Conservation (phyloP, 768 basidiomycete species). For the Leccinum imitatum region DNA sequence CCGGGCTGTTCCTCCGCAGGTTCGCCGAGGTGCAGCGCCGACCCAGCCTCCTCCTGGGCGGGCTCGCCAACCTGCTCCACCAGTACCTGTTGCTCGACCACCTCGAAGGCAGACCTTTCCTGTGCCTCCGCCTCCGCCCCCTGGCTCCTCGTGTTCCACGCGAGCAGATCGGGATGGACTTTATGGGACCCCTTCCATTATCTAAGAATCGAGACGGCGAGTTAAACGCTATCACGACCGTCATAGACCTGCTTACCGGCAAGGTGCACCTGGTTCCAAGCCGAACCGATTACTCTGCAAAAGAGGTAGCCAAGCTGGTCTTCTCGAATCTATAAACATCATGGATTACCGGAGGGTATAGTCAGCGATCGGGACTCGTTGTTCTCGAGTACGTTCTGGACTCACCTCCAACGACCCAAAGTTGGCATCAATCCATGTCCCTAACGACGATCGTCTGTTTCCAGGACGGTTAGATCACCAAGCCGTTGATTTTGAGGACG, state of each 20-base stretch:
- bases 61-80: too few species aligned
- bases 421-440: neutral
- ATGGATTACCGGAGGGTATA: conserved; percentile 10
- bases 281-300: conserved; percentile 28
- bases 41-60: too few species aligned
- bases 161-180: conserved; percentile 40
- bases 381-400: conserved; percentile 32
- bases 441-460: too few species aligned
- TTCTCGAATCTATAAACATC: conserved; percentile 37
- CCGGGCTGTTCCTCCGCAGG: too few species aligned
- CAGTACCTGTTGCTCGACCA: too few species aligned
- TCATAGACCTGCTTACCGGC: conserved; percentile 16
- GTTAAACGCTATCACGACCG: conserved; percentile 28
- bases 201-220: conserved; percentile 7
- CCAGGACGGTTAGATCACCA: too few species aligned
- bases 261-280: conserved; percentile 28
- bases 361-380: conserved; percentile 26
- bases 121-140: too few species aligned
- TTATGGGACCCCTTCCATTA: conserved; percentile 36
- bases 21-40: too few species aligned
- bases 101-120: too few species aligned
- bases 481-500: too few species aligned
- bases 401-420: neutral
- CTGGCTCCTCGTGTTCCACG: too few species aligned
- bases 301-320: conserved; percentile 37